Percentiles rank a stretch among this genome's conserved stretches.
These are phyloP conservation scores for Kluyveromyces dobzhanskii DNA, from an alignment of 805 yeast genomes.

Conservation along the genomic window DNA sequence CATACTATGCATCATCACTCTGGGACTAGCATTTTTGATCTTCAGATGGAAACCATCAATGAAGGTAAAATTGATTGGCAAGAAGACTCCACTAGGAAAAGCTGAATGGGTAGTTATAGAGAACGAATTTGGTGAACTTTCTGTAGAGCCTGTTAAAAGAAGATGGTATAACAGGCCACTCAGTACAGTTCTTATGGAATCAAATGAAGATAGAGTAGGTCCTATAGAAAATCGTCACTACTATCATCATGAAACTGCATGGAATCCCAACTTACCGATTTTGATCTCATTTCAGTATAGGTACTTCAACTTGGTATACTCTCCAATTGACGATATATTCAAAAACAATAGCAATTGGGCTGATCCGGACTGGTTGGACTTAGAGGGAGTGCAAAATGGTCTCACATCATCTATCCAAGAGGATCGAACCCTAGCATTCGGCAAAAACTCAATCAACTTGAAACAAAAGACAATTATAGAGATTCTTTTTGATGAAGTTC, in stretches of 20 bases:
- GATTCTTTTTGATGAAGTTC: slow-evolving; percentile 73
- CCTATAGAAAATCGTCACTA: slow-evolving; percentile 11
- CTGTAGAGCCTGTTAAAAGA: slow-evolving; percentile 47
- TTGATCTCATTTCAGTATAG: slow-evolving; percentile 71
- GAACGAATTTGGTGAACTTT: slow-evolving; percentile 84
- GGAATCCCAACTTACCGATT: slow-evolving; percentile 46
- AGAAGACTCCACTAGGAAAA: slow-evolving; percentile 57
- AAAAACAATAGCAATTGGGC: slow-evolving; percentile 82
- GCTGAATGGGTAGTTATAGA: slow-evolving; percentile 93
- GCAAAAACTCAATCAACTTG: slow-evolving; percentile 64
- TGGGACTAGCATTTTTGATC: slow-evolving; percentile 66
- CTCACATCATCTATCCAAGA: slow-evolving; percentile 59
- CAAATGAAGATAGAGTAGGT: slow-evolving; percentile 20
- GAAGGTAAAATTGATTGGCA: slow-evolving; percentile 60
- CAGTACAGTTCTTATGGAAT: slow-evolving; percentile 48
- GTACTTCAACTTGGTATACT: slow-evolving; percentile 72
- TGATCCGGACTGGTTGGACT: slow-evolving; percentile 66
- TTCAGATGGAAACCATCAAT: slow-evolving; percentile 83
- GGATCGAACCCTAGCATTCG: slow-evolving; percentile 68
- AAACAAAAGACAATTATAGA: slow-evolving; percentile 59
- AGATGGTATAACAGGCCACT: slow-evolving; percentile 62
- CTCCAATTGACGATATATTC: slow-evolving; percentile 82
- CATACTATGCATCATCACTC: slow-evolving; percentile 45
- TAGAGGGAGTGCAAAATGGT: slow-evolving; percentile 50
- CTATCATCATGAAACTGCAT: slow-evolving; percentile 20